These are phyloP conservation scores for Fusarium miscanthi DNA, from an alignment of 2,329 filamentous ascomycete species.

Conservation along the genomic window DNA sequence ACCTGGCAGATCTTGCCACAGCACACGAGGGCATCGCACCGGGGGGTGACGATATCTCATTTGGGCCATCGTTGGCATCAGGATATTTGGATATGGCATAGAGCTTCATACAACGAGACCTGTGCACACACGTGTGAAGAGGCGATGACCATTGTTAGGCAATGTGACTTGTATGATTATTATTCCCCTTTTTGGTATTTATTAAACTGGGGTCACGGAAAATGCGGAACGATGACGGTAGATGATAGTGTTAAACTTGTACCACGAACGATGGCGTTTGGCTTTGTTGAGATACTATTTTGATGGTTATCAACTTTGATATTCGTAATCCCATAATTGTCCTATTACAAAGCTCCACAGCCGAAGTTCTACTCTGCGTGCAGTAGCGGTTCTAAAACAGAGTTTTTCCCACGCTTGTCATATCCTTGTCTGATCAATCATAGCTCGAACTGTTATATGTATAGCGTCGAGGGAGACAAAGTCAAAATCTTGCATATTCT, in stretches of 20 bases:
- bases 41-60: slow-evolving; percentile 47
- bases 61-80: slow-evolving; percentile 49
- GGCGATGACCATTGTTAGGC: background rate
- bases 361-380: background rate
- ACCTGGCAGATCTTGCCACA: slow-evolving; percentile 68
- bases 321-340: background rate
- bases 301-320: background rate
- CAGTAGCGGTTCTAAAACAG: slow-evolving; percentile 7
- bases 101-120: background rate
- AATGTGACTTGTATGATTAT: slow-evolving; percentile 26
- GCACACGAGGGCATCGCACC: slow-evolving; percentile 52
- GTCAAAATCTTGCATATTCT: slow-evolving; percentile 20
- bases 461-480: slow-evolving; percentile 4
- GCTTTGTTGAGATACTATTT: slow-evolving; percentile 18
- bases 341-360: slow-evolving; percentile 1
- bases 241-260: background rate
- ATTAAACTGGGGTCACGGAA: slow-evolving; percentile 2
- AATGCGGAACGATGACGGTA: slow-evolving; percentile 19
- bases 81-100: slow-evolving; percentile 52
- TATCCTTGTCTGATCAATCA: slow-evolving; percentile 20
- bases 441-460: background rate
- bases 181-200: slow-evolving; percentile 20
- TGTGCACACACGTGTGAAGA: background rate
- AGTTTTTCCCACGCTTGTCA: slow-evolving; percentile 19
- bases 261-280: slow-evolving; percentile 23